Evolutionary conservation across 2,329 filamentous ascomycete species (phyloP).

Genomic region (Stachybotrys elegans): DNA sequence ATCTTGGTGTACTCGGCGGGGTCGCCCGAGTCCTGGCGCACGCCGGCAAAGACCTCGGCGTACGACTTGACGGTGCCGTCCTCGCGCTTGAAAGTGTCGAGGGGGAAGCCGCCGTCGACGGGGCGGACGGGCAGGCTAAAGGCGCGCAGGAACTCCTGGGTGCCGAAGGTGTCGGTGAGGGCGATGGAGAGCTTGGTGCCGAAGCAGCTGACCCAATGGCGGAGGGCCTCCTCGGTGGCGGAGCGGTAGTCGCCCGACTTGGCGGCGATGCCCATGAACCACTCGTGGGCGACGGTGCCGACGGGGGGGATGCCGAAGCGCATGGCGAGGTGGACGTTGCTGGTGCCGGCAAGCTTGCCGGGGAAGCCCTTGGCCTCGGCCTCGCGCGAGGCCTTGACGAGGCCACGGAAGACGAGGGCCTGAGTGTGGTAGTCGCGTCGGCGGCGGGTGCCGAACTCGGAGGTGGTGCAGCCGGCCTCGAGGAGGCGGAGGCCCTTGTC

Average conservation of each 20-base stretch:
- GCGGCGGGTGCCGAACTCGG: conserved; percentile 88
- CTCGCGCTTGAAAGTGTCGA: conserved; percentile 34
- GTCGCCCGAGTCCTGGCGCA: conserved; percentile 88
- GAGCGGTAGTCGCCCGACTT: conserved; percentile 79
- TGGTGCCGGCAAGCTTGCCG: conserved; percentile 80
- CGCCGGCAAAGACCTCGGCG: conserved; percentile 75
- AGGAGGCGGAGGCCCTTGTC: conserved; percentile 75
- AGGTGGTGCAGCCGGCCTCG: conserved; percentile 79
- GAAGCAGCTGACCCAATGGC: conserved; percentile 89
- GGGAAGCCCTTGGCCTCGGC: conserved; percentile 57
- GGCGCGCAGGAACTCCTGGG: conserved; percentile 76
- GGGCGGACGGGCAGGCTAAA: conserved; percentile 64
- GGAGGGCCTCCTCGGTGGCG: conserved; percentile 78
- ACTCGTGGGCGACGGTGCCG: conserved; percentile 90
- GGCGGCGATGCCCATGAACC: conserved; percentile 98
- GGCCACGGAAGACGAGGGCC: conserved; percentile 80
- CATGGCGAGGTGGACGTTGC: conserved; percentile 97
- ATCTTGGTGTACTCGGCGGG: conserved; percentile 72
- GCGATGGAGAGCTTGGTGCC: conserved; percentile 82
- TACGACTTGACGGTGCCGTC: conserved; percentile 56
- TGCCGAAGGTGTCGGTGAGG: conserved; percentile 94
- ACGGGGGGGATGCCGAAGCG: conserved; percentile 79
- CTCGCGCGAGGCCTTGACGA: conserved; percentile 74
- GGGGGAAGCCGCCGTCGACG: conserved; percentile 34
- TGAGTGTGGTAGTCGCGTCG: conserved; percentile 94